A percentile compares a stretch with the other conserved stretches of the same genome.
phyloP scores from a whole-genome alignment of 2,329 filamentous ascomycete species.

The Teratosphaeria viscida region DNA sequence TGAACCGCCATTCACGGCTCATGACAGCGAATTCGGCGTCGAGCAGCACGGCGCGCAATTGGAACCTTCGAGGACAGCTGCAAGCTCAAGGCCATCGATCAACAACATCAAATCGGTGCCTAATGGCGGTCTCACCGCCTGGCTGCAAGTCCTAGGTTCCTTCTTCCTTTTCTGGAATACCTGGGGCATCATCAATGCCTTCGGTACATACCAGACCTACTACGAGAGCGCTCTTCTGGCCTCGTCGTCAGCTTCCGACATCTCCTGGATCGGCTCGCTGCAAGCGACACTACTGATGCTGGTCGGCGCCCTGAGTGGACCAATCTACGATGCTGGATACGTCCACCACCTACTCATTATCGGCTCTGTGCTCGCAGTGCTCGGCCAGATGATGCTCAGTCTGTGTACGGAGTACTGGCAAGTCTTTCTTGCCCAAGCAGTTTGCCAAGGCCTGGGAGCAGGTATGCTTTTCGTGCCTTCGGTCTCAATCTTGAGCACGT shows the following conservation, averaged over 20 bases:
- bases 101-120: slow-evolving; percentile 34
- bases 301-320: slow-evolving; percentile 37
- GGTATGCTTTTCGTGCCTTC: slow-evolving; percentile 34
- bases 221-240: slow-evolving; percentile 34
- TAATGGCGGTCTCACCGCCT: slow-evolving; percentile 36
- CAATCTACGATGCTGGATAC: slow-evolving; percentile 41
- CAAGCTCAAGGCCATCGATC: slow-evolving; percentile 24
- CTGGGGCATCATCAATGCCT: slow-evolving; percentile 39
- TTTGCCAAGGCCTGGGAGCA: slow-evolving; percentile 38
- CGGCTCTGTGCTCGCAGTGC: slow-evolving; percentile 36
- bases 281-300: slow-evolving; percentile 39
- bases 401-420: slow-evolving; percentile 40
- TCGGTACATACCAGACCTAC: slow-evolving; percentile 40
- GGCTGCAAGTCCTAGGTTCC: slow-evolving; percentile 38
- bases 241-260: slow-evolving; percentile 30
- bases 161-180: slow-evolving; percentile 41
- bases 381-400: slow-evolving; percentile 43
- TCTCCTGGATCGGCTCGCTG: slow-evolving; percentile 40
- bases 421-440: slow-evolving; percentile 39
- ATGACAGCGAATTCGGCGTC: slow-evolving; percentile 2
- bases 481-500: slow-evolving; percentile 36
- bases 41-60: slow-evolving; percentile 8
- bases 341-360: slow-evolving; percentile 32
- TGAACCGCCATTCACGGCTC: slow-evolving; percentile 8
- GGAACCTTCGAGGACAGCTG: slow-evolving; percentile 11